Evolutionary conservation across 108 stramenopile species (phyloP), one percentile per base, ranked within the genome.

Genomic region (Skeletonema potamos): DNA sequence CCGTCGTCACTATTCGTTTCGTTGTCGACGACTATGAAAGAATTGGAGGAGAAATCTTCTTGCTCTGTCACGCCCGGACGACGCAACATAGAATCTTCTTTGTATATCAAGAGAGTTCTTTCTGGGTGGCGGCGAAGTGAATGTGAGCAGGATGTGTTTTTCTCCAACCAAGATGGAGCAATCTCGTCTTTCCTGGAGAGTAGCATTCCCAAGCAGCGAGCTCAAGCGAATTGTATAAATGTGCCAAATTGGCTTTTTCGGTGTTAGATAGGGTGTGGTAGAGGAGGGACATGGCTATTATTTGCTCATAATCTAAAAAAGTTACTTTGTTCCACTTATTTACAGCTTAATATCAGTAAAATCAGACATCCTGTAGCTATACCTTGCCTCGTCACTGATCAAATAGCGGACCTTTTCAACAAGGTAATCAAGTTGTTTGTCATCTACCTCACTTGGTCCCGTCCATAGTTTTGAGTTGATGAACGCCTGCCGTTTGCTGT

Each of bases 351-450:
- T 58, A 64, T 71, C 77, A 17, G 77, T 32, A 32, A 54, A 76
- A 54, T 80, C 79, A 72, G 46, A 65, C 69, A 80, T 58, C 27
- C 86, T 68, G 66, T 88, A 91, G 60, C 87, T 87, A 68, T 84
- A 91, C 58, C 90, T 67, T 34, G 86, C 74, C 27, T 93, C 90
- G 27, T 93, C 92, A 48, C 87, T 88, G 39, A 89, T 91, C 74
- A 90, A 58, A 37, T 76, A 83, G 34, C 72, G 48, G 26, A 93
- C 86, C 67, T 72, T 71, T 4, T 91, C 84, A 4, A 93, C 92
- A 15, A 93, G 64, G 37, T 74, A 77, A 13, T 93, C 86, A 26
- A 93, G 77, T 54, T 89, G 89, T 15, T 71, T 57, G 20, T 89
- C 92, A 64, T 93, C 85, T 33, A 86, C 76, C 39, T 87, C 87